Conservation (phyloP, 1,284 basidiomycete genomes). For the Clitocybe nebularis region DNA sequence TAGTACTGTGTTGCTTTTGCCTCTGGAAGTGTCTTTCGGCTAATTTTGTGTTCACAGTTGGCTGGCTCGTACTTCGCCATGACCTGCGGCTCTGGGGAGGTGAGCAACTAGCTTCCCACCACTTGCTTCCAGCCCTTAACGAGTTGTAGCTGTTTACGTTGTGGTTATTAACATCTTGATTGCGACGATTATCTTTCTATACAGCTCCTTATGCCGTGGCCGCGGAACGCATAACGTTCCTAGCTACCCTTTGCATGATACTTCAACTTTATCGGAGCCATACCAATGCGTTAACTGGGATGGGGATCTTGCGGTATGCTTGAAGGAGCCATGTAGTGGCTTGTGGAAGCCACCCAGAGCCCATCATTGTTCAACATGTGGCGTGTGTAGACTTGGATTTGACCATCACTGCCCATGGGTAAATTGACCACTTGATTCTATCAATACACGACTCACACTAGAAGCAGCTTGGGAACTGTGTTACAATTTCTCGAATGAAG, state of each 20-base stretch:
- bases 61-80: conserved; percentile 34
- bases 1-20: conserved; percentile 10
- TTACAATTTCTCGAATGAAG: conserved; percentile 39
- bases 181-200: conserved; percentile 26
- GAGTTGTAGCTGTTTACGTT: conserved; percentile 30
- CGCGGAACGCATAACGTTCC: conserved; percentile 31
- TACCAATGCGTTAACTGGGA: conserved; percentile 37
- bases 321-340: conserved; percentile 34
- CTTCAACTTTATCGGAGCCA: conserved; percentile 29
- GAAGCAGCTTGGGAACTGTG: conserved; percentile 45
- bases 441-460: background rate
- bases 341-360: conserved; percentile 48
- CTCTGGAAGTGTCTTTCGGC: background rate
- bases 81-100: conserved; percentile 28
- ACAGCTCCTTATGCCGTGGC: conserved; percentile 32
- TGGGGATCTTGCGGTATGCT: conserved; percentile 35
- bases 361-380: conserved; percentile 50
- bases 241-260: conserved; percentile 28
- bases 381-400: conserved; percentile 45
- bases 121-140: background rate
- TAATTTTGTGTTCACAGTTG: conserved; percentile 23
- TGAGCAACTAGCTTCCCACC: conserved; percentile 16
- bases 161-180: conserved; percentile 26
- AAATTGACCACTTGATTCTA: no score
- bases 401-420: conserved; percentile 61